Evolutionary conservation across 2,329 filamentous ascomycete genomes (phyloP).

Genomic region (Scedosporium dehoogii): DNA sequence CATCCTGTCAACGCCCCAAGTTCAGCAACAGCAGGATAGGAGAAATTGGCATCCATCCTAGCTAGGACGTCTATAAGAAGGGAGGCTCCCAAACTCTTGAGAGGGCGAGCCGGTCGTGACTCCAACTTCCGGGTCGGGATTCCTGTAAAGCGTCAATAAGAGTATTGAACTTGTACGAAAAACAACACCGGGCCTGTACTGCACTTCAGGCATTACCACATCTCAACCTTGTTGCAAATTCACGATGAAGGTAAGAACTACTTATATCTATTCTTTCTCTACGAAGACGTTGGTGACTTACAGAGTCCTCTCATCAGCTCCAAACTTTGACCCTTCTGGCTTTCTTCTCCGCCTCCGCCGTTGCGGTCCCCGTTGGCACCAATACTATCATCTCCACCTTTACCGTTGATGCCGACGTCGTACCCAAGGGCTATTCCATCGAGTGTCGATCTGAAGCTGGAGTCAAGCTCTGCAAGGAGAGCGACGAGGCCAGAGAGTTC

Average conservation of each 20-base stretch:
- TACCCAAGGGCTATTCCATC: neutral
- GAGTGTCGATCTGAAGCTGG: neutral
- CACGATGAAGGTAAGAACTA: neutral
- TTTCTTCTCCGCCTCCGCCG: neutral
- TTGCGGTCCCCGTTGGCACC: neutral
- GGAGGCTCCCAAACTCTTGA: too few relatives aligned
- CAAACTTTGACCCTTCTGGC: neutral
- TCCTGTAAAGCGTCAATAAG: too few relatives aligned
- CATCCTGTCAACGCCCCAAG: neutral
- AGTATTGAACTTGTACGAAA: too few relatives aligned
- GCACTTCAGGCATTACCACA: neutral
- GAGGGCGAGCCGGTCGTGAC: too few relatives aligned
- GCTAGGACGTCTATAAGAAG: too few relatives aligned
- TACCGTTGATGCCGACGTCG: neutral
- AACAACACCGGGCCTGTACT: too few relatives aligned
- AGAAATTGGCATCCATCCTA: too few relatives aligned
- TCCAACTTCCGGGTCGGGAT: too few relatives aligned
- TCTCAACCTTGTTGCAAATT: neutral
- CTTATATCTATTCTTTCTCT: neutral
- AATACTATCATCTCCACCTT: neutral
- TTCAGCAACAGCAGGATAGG: neutral
- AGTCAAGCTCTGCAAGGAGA: neutral
- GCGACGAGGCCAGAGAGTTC: slow-evolving; percentile 1
- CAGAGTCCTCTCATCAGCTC: neutral
- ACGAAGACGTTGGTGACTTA: neutral